Evolutionary conservation across 768 basidiomycete genomes (phyloP), one percentile per base, ranked within the genome.

Genomic region (Kwoniella europaea): DNA sequence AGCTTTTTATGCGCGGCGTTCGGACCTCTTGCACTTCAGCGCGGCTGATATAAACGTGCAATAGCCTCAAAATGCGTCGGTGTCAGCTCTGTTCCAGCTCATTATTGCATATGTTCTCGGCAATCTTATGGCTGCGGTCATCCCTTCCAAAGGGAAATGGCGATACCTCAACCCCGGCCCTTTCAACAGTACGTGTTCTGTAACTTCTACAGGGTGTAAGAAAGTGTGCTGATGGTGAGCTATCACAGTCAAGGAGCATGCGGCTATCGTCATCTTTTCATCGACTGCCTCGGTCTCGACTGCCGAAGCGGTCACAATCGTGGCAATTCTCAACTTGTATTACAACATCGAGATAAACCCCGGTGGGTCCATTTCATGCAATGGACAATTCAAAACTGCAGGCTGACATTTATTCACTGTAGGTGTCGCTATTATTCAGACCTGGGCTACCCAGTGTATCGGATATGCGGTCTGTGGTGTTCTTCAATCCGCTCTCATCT

Each of bases 111-210:
- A 67, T 46, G 65, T 67, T 41, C 70, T 89, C n/a, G 88, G 88
- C 84, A 84, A 85, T 67, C 77, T 79, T 0, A 84, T 86, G 82
- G 73, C 77, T 68, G 55, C 55, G 16, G 0, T 88, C 84, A 77
- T 88, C 10, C 87, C 87, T n/a, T 82, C 82, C 54, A 74, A 77
- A 35, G 87, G 87, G 10, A 79, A 74, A 71, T 89, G 87, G 87
- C 80, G 86, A n/a, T 88, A 87, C 76, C 80, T 89, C 62, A 89
- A 89, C 76, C 89, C 88, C 3, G 88, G 89, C 0, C 88, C 88
- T 22, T 90, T 90, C 84, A 90, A 89, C 85, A 85, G 82, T 79
- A 88, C 88, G 86, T 56, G 79, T 42, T 27, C 29, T 58, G 65
- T 18, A 16, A 10, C n/a, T 27, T 22, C 16, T 50, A 62, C 0